These are phyloP conservation scores for Fraxinus sp. DNA, from an alignment of 305 asterid genomes.

Conservation along the genomic window DNA sequence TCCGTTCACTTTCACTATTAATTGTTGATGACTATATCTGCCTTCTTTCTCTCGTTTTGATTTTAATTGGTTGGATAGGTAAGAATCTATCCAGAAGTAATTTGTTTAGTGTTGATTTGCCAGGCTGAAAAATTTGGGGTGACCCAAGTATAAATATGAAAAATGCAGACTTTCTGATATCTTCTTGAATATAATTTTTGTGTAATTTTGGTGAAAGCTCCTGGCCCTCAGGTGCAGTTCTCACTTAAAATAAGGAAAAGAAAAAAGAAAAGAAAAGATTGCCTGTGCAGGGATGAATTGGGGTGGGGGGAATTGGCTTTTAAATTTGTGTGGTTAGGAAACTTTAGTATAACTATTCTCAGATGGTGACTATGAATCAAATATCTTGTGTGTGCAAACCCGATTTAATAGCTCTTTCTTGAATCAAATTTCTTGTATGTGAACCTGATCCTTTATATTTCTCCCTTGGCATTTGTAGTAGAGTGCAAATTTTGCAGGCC, in stretches of 20 bases:
- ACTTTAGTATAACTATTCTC: not conserved
- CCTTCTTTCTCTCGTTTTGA: not conserved
- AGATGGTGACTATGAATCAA: slow-evolving; percentile 3
- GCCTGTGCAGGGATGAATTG: not conserved
- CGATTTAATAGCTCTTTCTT: not conserved
- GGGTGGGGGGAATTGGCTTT: slow-evolving; percentile 13
- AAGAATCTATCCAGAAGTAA: not conserved
- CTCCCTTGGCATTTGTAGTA: not conserved
- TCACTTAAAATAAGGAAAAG: not conserved
- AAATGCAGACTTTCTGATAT: not conserved
- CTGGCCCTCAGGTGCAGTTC: not conserved
- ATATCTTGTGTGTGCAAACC: not conserved
- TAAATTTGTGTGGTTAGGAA: slow-evolving; percentile 9
- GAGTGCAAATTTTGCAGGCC: not conserved
- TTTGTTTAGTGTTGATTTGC: too few relatives aligned
- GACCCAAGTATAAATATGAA: too few relatives aligned
- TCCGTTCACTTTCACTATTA: slow-evolving; percentile 19
- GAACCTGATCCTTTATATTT: not conserved
- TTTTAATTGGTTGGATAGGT: not conserved
- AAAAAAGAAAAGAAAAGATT: too few relatives aligned
- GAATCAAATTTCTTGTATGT: not conserved
- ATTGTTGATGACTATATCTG: slow-evolving; percentile 17
- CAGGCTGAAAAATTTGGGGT: too few relatives aligned
- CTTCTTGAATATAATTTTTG: not conserved
- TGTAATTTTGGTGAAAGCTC: not conserved